Base-by-base conservation (phyloP, 2,329 filamentous ascomycete species). In the Pseudocercospora vitis region DNA sequence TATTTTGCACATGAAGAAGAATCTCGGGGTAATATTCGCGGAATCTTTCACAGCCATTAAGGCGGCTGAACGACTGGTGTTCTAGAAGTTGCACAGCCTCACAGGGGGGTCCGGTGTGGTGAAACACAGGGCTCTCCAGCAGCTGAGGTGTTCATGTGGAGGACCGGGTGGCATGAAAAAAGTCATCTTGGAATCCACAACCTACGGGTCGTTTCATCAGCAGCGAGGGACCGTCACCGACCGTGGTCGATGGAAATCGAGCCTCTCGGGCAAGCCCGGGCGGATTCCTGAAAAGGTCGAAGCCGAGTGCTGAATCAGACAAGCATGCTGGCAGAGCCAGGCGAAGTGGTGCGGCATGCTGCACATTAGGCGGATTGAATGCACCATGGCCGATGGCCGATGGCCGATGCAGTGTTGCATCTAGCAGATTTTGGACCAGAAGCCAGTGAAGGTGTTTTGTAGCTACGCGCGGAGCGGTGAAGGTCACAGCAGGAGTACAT, bases 331-430 rank as follows among this genome's bases (percentile, higher is more conserved):
- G 29, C 44, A 24, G 14, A 32, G n/a, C 7, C 19, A 16, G 39
- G 37, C 16, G 9, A 21, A 18, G 31, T 23, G 6, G 31, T 31
- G n/a, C n/a, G 19, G 21, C 11, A 40, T n/a, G 12, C 8, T 45
- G 29, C 42, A 31, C 26, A 32, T 51, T 33, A 39, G 29, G 23
- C 31, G 47, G 52, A 49, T 7, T 21, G 11, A 35, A 50, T 37
- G 52, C 52, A 48, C 50, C 31, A 37, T 52, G 39, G 37, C 37
- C 46, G 46, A 46, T 14, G 29, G 50, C 40, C 39, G 31, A 24
- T 56, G 29, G 50, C 40, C 39, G 31, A 24, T 56, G 53, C 49
- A 37, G 44, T 49, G 45, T 21, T 45, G 32, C 44, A 26, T 35
- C 40, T 23, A 37, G 40, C 35, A 49, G n/a, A 46, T 52, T 7